Evolutionary conservation across 208 protist genomes (phyloP).

Genomic region (Leishmania aethiopica): DNA sequence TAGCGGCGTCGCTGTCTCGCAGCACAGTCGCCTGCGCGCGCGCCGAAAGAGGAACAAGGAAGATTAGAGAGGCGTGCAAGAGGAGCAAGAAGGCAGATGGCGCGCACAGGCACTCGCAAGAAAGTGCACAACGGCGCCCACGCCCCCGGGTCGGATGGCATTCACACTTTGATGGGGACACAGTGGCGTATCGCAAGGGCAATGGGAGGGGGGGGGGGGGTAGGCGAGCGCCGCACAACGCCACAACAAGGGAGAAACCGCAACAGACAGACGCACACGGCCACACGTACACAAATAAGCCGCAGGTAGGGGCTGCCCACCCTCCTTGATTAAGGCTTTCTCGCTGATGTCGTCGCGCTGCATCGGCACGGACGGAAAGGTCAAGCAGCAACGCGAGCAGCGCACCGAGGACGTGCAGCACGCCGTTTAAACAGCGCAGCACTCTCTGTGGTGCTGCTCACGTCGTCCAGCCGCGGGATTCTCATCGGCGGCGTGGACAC

Average conservation of each 20-base stretch:
- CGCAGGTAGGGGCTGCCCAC: neutral
- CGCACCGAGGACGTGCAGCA: constrained; percentile 74
- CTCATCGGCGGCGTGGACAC: neutral
- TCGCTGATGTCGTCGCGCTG: constrained; percentile 49
- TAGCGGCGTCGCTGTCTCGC: neutral
- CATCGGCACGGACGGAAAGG: constrained; percentile 77
- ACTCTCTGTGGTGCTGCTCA: constrained; percentile 82
- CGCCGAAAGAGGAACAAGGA: too few species aligned
- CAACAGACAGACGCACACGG: neutral
- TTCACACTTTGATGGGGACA: neutral
- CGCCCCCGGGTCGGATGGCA: neutral
- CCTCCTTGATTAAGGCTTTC: constrained; percentile 34
- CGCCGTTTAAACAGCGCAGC: constrained; percentile 57
- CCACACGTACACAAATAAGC: neutral
- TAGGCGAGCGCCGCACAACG: neutral
- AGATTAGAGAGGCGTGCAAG: too few species aligned
- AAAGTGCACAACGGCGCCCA: neutral
- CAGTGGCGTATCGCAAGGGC: neutral
- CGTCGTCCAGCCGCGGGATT: constrained; percentile 70
- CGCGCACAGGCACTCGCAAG: neutral
- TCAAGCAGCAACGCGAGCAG: constrained; percentile 76
- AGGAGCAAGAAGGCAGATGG: neutral
- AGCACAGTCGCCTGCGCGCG: neutral
- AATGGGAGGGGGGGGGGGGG: neutral
- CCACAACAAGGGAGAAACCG: too few species aligned